These are phyloP conservation scores for Oleoguttula mirabilis DNA, from an alignment of 495 filamentous ascomycete species.

Conservation along the genomic window DNA sequence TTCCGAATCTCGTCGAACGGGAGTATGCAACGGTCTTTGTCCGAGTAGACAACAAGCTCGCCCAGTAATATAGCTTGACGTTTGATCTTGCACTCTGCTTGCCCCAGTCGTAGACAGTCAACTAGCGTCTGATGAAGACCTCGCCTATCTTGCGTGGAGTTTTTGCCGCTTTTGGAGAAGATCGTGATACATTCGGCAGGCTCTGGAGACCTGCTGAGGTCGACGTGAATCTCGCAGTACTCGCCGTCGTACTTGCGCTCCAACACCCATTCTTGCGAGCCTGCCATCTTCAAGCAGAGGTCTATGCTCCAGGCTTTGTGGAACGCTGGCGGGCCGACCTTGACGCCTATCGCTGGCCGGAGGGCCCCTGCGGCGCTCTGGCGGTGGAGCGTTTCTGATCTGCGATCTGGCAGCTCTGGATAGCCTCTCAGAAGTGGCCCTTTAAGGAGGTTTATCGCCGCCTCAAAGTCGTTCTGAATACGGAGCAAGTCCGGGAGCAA, in stretches of 20 bases:
- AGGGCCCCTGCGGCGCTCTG: constrained; percentile 36
- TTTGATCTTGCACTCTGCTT: constrained; percentile 43
- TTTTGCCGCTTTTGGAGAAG: constrained; percentile 84
- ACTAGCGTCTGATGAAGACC: constrained; percentile 44
- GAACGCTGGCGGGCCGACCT: constrained; percentile 61
- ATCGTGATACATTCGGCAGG: constrained; percentile 51
- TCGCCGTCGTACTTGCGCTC: constrained; percentile 83
- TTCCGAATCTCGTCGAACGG: constrained; percentile 72
- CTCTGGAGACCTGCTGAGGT: constrained; percentile 39
- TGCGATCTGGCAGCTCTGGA: constrained; percentile 27
- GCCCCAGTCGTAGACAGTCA: constrained; percentile 46
- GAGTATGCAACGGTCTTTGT: constrained; percentile 46
- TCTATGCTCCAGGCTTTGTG: constrained; percentile 66
- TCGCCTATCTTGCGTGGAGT: constrained; percentile 60
- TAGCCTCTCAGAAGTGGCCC: constrained; percentile 1
- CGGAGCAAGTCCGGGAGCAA: constrained; percentile 46
- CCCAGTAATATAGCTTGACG: constrained; percentile 66
- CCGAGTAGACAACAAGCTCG: constrained; percentile 67
- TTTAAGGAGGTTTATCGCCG: constrained; percentile 37
- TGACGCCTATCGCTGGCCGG: constrained; percentile 54
- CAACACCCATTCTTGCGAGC: constrained; percentile 49
- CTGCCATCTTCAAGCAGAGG: constrained; percentile 54
- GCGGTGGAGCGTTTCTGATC: constrained; percentile 27
- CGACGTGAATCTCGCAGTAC: constrained; percentile 78
- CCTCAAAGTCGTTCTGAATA: constrained; percentile 50